Evolutionary conservation across 148 eudicot genomes (phyloP).

Genomic region (Rhododendron ovatum): DNA sequence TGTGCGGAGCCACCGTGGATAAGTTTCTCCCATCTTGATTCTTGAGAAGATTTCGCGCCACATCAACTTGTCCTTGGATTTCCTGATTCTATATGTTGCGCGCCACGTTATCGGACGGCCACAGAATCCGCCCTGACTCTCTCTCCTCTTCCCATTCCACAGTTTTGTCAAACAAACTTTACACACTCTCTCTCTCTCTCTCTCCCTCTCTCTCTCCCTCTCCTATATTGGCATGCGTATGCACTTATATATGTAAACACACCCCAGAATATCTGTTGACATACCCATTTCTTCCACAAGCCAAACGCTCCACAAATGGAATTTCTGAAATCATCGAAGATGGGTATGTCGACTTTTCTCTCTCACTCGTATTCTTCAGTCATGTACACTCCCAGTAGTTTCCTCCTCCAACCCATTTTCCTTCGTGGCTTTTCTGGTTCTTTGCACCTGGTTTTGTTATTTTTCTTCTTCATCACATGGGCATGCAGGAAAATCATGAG

Average conservation of each 20-base stretch:
- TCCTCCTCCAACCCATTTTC: constrained; percentile 8
- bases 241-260: too few relatives aligned
- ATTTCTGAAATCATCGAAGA: neutral
- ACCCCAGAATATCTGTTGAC: neutral
- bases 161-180: neutral
- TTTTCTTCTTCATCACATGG: neutral
- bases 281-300: neutral
- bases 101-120: neutral
- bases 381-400: neutral
- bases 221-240: neutral
- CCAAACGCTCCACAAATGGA: neutral
- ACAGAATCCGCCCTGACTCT: neutral
- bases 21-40: too few relatives aligned
- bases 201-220: neutral
- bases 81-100: neutral
- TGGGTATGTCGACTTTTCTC: neutral
- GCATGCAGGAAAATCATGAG: neutral
- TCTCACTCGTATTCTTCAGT: neutral
- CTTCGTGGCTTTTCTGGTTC: constrained; percentile 12
- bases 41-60: too few relatives aligned
- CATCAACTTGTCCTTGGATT: too few relatives aligned
- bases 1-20: too few relatives aligned
- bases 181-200: neutral
- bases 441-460: neutral
- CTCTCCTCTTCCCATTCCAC: neutral